Evolutionary conservation across 495 filamentous ascomycete species (phyloP), one percentile per base, ranked within the genome.

Genomic region (Barbatosphaeria neglecta): DNA sequence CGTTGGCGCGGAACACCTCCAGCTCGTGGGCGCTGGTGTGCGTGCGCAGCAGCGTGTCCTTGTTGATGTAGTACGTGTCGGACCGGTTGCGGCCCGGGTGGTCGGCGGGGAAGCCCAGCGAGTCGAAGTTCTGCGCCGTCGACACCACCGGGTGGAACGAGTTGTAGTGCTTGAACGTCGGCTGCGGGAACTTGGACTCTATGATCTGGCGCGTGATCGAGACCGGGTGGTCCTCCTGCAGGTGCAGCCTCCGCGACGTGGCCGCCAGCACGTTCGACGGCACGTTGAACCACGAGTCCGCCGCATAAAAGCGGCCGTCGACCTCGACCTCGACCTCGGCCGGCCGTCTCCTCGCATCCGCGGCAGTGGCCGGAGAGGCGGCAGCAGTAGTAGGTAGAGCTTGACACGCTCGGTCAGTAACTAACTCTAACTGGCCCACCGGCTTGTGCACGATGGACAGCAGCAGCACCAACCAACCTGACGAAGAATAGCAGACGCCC

Each of bases 1-100:
- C 67, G 46, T 82, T 74, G n/a, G 73, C 75, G 37, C 81, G 73
- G 68, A 98, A 97, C 8, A 84, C 80, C 33, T 92, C 86, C 25
- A 82, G 83, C 63, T 98, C 85, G 62, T 98, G 93, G 1, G 92
- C 92, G 50, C 81, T 86, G 13, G 89, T 96, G 63, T 98, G 92
- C 0, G 92, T 98, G 44, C 92, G 80, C 19, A 98, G 75, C 2
- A 96, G 78, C 2, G 85, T 94, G 37, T 79, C 66, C 50, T 76
- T 64, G 63, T 96, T 96, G 61, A 97, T 67, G 68, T 98, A 98
- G 75, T 97, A 98, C 2, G 92, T 97, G 66, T 97, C 92, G 7
- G 83, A 86, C 50, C 78, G 78, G 54, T 77, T 84, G 51, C 92
- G 83, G 50, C 92, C 92, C 10, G 88, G 87, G 59, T 98, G 92